Evolutionary conservation across 2,329 filamentous ascomycete species (phyloP).

Genomic region (Fusarium armeniacum): DNA sequence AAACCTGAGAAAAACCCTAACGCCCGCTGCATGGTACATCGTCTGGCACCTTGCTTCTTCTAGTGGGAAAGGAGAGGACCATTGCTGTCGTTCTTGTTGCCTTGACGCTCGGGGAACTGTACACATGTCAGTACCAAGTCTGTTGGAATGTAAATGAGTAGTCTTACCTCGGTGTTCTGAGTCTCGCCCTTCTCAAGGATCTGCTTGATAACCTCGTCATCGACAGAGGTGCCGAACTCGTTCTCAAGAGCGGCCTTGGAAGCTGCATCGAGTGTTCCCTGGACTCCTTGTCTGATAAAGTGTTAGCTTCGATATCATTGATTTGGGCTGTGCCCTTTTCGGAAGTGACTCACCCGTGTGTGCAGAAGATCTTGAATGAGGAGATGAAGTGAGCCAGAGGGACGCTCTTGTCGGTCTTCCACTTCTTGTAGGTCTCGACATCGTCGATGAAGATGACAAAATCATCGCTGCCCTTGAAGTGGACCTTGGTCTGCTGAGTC

Average conservation of each 20-base stretch:
- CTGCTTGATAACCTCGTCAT: slow-evolving; percentile 84
- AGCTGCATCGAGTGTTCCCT: slow-evolving; percentile 82
- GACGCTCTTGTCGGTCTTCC: slow-evolving; percentile 83
- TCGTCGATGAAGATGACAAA: slow-evolving; percentile 73
- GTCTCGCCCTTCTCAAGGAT: slow-evolving; percentile 83
- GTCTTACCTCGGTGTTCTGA: slow-evolving; percentile 70
- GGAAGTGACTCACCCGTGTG: slow-evolving; percentile 77
- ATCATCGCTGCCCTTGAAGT: slow-evolving; percentile 82
- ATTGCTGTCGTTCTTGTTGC: slow-evolving; percentile 67
- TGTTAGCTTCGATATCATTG: slow-evolving; percentile 28
- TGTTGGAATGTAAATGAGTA: not conserved
- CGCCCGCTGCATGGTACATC: slow-evolving; percentile 21
- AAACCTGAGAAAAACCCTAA: slow-evolving; percentile 26
- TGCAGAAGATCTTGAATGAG: slow-evolving; percentile 89
- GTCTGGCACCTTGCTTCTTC: slow-evolving; percentile 29
- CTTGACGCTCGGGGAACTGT: slow-evolving; percentile 67
- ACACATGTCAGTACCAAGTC: slow-evolving; percentile 15
- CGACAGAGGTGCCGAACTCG: slow-evolving; percentile 86
- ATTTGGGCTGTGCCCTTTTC: not conserved
- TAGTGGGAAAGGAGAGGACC: slow-evolving; percentile 61
- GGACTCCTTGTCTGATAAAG: slow-evolving; percentile 79
- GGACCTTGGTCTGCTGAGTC: slow-evolving; percentile 79
- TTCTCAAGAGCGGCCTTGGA: slow-evolving; percentile 81
- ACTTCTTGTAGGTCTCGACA: slow-evolving; percentile 77
- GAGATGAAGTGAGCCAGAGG: slow-evolving; percentile 88